Percentiles rank a stretch among this genome's conserved stretches.
phyloP scores from a whole-genome alignment of 1,284 basidiomycete genomes.

The Entoloma clypeatum region DNA sequence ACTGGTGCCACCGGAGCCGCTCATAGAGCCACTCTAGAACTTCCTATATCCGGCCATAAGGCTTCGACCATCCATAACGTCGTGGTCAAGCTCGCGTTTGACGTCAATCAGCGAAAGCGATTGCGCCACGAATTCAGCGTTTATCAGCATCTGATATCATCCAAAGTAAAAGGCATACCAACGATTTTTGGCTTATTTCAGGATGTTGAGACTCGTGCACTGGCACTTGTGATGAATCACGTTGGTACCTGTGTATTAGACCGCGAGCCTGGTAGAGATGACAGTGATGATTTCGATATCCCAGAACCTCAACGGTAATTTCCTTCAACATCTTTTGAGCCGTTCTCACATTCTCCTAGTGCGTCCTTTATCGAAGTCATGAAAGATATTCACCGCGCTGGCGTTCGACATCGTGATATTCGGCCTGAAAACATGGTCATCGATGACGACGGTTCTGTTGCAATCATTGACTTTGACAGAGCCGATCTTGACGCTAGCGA shows the following conservation, averaged over 20 bases:
- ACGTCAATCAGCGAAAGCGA: slow-evolving; percentile 10
- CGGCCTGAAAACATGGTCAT: slow-evolving; percentile 7
- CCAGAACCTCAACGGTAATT: slow-evolving; percentile 2
- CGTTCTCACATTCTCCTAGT: too few species aligned
- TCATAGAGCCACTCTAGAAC: slow-evolving; percentile 15
- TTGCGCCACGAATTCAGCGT: slow-evolving; percentile 21
- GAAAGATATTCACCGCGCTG: too few species aligned
- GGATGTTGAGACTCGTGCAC: slow-evolving; percentile 17
- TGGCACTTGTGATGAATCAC: slow-evolving; percentile 20
- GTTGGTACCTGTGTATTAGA: slow-evolving; percentile 10
- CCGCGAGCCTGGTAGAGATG: background rate
- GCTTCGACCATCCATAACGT: background rate
- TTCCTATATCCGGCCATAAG: slow-evolving; percentile 2
- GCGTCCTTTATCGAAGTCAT: too few species aligned
- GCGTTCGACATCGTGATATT: slow-evolving; percentile 9
- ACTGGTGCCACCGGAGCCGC: slow-evolving; percentile 19
- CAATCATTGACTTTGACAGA: slow-evolving; percentile 11
- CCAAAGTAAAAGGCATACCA: slow-evolving; percentile 15
- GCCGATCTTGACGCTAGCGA: slow-evolving; percentile 4
- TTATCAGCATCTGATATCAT: slow-evolving; percentile 16
- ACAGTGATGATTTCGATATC: background rate
- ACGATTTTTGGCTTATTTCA: slow-evolving; percentile 22
- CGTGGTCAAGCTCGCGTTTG: slow-evolving; percentile 22
- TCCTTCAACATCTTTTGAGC: too few species aligned
- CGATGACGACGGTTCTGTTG: background rate